Base-by-base conservation (phyloP, 2,329 filamentous ascomycete genomes). In the Sphaerulina musiva region DNA sequence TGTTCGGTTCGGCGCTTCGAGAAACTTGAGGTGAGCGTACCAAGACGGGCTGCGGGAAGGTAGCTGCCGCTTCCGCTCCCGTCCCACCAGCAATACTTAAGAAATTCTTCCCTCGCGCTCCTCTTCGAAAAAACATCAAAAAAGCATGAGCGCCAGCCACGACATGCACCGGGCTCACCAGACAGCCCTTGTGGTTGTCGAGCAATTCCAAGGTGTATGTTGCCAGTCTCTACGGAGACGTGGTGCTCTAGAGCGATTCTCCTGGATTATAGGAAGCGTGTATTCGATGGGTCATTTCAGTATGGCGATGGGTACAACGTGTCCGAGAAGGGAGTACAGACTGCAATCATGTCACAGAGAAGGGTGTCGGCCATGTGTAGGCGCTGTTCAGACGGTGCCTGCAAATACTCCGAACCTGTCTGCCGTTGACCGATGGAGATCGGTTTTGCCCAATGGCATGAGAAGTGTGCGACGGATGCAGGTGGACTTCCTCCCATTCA, bases 241-340 rank as follows among this genome's bases (percentile, higher is more conserved):
- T 77, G 79, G 81, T 74, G 82, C 80, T 80, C 80, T 74, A 85
- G 82, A 86, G 70, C 56, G 74, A 81, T 64, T 69, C 69, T 72
- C 73, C 73, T 71, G 66, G 67, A 69, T 67, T 44, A 82, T 84
- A 86, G 83, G 83, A 86, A 86, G 81, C 84, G 78, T 74, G 73
- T 76, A 77, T 77, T 78, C 82, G 81, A 79, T 80, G 81, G 73
- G 81, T 85, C 80, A 74, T 83, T 82, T 86, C 83, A 60, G 84
- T 82, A 83, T 78, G 81, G 81, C 82, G 80, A 84, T 82, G 82
- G 80, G 73, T 74, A 73, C 34, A 73, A 76, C 80, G 84, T 85
- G 83, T 84, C 83, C 81, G 84, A 80, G 70, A 79, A 84, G 77
- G 80, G 83, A 83, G 82, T 73, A 83, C 80, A 81, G 78, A 72